A percentile compares a stretch with the other conserved stretches of the same genome.
phyloP scores from a whole-genome alignment of 768 basidiomycete species.

The Leccinum variicolor region DNA sequence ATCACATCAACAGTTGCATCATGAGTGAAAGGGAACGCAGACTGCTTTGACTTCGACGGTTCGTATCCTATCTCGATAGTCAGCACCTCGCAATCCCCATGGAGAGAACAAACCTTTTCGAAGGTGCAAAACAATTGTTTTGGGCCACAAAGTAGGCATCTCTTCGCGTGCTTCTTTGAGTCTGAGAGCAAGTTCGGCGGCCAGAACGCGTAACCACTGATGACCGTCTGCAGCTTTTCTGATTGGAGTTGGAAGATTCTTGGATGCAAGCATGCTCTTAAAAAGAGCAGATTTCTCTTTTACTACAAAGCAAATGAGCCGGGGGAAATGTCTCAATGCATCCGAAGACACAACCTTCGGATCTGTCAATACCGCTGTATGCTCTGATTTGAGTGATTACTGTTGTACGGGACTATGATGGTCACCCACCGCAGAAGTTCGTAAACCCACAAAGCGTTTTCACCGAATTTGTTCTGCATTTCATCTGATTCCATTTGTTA shows the following conservation, averaged over 20 bases:
- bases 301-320: slow-evolving; percentile 46
- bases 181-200: slow-evolving; percentile 84
- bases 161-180: slow-evolving; percentile 76
- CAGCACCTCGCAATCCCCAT: neutral
- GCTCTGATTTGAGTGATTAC: neutral
- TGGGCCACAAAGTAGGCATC: slow-evolving; percentile 84
- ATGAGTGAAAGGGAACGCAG: slow-evolving; percentile 79
- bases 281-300: slow-evolving; percentile 76
- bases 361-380: slow-evolving; percentile 77
- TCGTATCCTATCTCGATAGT: slow-evolving; percentile 55
- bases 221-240: slow-evolving; percentile 70
- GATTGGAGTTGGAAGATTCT: slow-evolving; percentile 83
- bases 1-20: slow-evolving; percentile 76
- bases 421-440: slow-evolving; percentile 74
- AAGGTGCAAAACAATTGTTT: slow-evolving; percentile 77
- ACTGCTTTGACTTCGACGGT: slow-evolving; percentile 72
- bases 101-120: slow-evolving; percentile 52
- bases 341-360: slow-evolving; percentile 59
- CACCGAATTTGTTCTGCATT: slow-evolving; percentile 78
- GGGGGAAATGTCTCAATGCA: neutral
- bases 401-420: neutral
- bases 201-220: slow-evolving; percentile 90
- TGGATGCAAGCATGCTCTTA: slow-evolving; percentile 96
- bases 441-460: slow-evolving; percentile 86
- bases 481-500: slow-evolving; percentile 47